Conservation (phyloP, 345 rosid species). For the Tarenaya hassleriana region DNA sequence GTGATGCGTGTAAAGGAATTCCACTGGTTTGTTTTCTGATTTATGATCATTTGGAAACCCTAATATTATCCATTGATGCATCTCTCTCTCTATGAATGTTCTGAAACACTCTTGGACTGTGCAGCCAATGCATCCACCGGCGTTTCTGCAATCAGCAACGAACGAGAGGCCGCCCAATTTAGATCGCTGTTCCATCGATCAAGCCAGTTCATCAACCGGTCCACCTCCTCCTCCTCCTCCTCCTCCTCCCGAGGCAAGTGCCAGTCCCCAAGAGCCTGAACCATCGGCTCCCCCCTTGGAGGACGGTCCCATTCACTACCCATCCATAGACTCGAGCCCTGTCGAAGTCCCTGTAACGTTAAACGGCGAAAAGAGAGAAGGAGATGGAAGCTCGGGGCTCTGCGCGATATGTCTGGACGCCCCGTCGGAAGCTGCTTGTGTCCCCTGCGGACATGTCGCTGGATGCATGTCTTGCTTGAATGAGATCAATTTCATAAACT, state of each 20-base stretch:
- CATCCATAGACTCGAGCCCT: slow-evolving; percentile 60
- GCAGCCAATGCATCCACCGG: slow-evolving; percentile 66
- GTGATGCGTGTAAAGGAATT: slow-evolving; percentile 94
- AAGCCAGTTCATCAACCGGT: slow-evolving; percentile 47
- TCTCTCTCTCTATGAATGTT: background rate
- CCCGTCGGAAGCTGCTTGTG: slow-evolving; percentile 83
- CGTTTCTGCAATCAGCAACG: slow-evolving; percentile 51
- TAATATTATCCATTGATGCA: background rate
- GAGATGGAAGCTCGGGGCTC: slow-evolving; percentile 40
- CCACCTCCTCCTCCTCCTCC: slow-evolving; percentile 29
- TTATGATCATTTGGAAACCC: background rate
- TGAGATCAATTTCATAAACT: slow-evolving; percentile 76
- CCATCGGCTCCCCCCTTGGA: slow-evolving; percentile 70
- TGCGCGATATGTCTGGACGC: slow-evolving; percentile 91
- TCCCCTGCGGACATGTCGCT: slow-evolving; percentile 98
- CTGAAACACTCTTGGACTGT: slow-evolving; percentile 12
- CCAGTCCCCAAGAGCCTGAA: slow-evolving; percentile 25
- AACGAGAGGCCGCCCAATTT: slow-evolving; percentile 28
- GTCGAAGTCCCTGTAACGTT: slow-evolving; percentile 36
- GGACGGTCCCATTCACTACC: slow-evolving; percentile 74
- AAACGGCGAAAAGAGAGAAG: slow-evolving; percentile 37
- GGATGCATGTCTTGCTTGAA: slow-evolving; percentile 93
- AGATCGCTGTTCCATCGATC: slow-evolving; percentile 26
- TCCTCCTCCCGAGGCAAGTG: slow-evolving; percentile 31
- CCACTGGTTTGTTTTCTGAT: slow-evolving; percentile 48